Base-by-base conservation (phyloP, 2,329 filamentous ascomycete species). In the Fusarium papillatum region DNA sequence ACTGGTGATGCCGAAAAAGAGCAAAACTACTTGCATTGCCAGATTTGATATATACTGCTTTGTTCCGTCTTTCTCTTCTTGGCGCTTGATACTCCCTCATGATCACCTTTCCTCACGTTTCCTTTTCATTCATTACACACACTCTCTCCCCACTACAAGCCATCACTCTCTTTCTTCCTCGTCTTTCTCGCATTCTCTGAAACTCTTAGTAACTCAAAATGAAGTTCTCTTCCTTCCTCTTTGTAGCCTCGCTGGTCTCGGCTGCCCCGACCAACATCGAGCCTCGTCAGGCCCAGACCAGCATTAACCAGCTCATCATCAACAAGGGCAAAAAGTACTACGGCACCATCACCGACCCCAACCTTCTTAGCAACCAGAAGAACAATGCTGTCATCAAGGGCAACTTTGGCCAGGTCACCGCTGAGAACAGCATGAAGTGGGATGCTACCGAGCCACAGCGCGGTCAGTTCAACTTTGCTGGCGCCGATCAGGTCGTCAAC, bases 381-480 rank as follows among this genome's bases (percentile, higher is more conserved):
- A 74, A 90, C 88, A 70, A 86, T n/a, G 86, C 86, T 69, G 60
- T 79, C 14, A 87, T 93, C 78, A 90, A 94, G 81, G 87, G 88
- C 73, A 85, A 93, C 19, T 94, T 93, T 73, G 91, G 92, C 24
- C 89, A 91, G 81, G 85, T 94, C 26, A 93, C 92, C 0, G 88
- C 90, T 2, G 93, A 94, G 85, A 94, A 94, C 86, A 90, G 87
- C 80, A 92, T 93, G 89, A 94, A 94, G 84, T 94, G 92, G 92
- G 90, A 93, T 76, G 84, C 88, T 39, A 50, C 46, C 2, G 46
- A 50, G 16, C 86, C 86, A 22, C 85, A 93, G 81, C 34, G 46
- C n/a, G 68, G 11, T 22, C 84, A 86, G 71, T 94, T 91, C 87
- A 90, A 84, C 74, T 92, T 91, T 77, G 81, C 80, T 90, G 83